Base-by-base conservation (phyloP, 352 stramenopile genomes). In the Phytophthora colocasiae region DNA sequence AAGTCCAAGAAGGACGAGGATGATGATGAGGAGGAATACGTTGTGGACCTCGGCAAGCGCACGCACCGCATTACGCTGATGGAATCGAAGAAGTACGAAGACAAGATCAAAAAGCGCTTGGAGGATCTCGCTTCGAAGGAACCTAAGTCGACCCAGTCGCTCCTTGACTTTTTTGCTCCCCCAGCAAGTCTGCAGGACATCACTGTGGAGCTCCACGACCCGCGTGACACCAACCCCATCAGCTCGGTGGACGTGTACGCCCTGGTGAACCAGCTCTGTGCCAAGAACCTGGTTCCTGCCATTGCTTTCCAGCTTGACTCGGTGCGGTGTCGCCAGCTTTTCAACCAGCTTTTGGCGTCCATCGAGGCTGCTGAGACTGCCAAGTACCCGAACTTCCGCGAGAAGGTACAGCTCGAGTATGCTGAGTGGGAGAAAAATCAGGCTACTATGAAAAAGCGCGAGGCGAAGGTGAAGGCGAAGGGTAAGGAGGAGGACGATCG, bases 71-170 rank as follows among this genome's bases (percentile, higher is more conserved):
- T 99, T 69, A 99, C 97, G 29, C 77, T 99, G 22, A 96, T 98
- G 75, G 91, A 98, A 75, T 98, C 96, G 14, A 99, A 99, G 78
- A 90, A 98, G 48, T 99, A 99, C 78, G 97, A 99, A 79, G 93
- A 97, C 47, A 87, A 90, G 48, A 84, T 99, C 66, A 99, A 99
- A 81, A 82, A 87, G 38, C 87, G 92, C 24, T 77, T 99, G 26
- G 83, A 97, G 40, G 71, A 76, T 19, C 79, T 99, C 0, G 96
- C 96, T 17, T 69, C 85, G 49, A 92, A 93, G 59, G 90, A 98
- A 45, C 90, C 96, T 2, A 91, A 97, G 44, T 73, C 91, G 1
- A 98, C 96, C 12, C 75, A 95, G 64, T 60, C 69, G 12, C 65
- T 98, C 0, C 72, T 98, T 22, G 73, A 93, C 41, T 92, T 80